These are phyloP conservation scores for Polygonum aviculare DNA, from an alignment of 148 eudicot genomes.

Conservation along the genomic window DNA sequence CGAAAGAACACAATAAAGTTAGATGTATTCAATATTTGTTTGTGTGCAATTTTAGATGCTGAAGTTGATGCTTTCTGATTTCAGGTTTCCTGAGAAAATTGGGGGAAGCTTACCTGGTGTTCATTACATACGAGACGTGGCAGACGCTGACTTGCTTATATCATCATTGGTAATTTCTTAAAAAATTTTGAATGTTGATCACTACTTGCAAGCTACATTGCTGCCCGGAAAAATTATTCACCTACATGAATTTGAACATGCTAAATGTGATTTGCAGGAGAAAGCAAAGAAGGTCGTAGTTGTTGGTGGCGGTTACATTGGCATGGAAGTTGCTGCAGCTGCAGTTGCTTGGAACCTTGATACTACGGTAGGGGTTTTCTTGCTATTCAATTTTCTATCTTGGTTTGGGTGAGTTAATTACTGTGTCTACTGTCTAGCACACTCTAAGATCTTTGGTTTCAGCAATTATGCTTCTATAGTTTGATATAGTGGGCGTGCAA, in stretches of 20 bases:
- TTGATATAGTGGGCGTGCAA: background rate
- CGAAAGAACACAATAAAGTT: background rate
- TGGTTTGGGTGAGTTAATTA: background rate
- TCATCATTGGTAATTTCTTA: conserved; percentile 61
- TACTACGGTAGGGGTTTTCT: conserved; percentile 59
- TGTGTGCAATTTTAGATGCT: background rate
- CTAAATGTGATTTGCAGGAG: conserved; percentile 36
- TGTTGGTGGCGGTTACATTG: conserved; percentile 98
- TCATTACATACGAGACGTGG: conserved; percentile 93
- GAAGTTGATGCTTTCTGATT: conserved; percentile 11
- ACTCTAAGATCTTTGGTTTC: background rate
- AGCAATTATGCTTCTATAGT: background rate
- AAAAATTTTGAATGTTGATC: background rate
- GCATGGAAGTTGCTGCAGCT: conserved; percentile 99
- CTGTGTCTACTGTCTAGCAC: background rate
- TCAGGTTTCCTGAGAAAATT: conserved; percentile 86
- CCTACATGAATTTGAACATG: background rate
- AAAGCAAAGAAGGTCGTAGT: conserved; percentile 75
- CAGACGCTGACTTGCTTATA: conserved; percentile 79
- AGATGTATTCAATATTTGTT: background rate
- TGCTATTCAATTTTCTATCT: background rate
- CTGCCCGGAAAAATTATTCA: background rate
- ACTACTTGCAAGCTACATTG: background rate
- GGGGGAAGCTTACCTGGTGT: conserved; percentile 93
- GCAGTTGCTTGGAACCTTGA: conserved; percentile 92